Evolutionary conservation across 2,329 filamentous ascomycete species (phyloP).

Genomic region (Fusarium albosuccineum): DNA sequence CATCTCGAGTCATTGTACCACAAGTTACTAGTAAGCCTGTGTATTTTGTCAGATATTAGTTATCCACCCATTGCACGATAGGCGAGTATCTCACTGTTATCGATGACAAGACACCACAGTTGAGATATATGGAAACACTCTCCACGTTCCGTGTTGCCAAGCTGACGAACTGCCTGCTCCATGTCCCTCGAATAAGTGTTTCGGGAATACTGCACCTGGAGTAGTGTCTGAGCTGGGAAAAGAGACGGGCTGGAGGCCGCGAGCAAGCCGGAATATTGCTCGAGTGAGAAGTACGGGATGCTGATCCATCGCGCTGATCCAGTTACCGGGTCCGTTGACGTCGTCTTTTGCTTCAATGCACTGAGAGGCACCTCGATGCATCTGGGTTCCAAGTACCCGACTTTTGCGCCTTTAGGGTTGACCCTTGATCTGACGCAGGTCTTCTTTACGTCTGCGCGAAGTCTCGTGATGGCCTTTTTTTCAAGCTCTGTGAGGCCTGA

Average conservation of each 20-base stretch:
- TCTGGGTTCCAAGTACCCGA: slow-evolving; percentile 58
- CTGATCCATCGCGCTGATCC: slow-evolving; percentile 56
- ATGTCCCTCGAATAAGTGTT: slow-evolving; percentile 57
- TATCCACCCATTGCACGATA: background rate
- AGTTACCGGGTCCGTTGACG: slow-evolving; percentile 18
- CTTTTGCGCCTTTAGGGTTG: slow-evolving; percentile 54
- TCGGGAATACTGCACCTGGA: slow-evolving; percentile 59
- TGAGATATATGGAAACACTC: slow-evolving; percentile 63
- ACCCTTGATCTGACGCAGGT: slow-evolving; percentile 53
- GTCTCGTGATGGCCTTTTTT: slow-evolving; percentile 51
- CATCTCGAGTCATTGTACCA: slow-evolving; percentile 51
- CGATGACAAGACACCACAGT: slow-evolving; percentile 61
- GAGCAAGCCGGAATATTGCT: slow-evolving; percentile 57
- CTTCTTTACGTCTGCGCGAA: slow-evolving; percentile 55
- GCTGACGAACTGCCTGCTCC: slow-evolving; percentile 60
- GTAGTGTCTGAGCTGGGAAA: slow-evolving; percentile 59
- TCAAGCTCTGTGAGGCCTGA: slow-evolving; percentile 52
- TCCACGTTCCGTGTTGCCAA: slow-evolving; percentile 50
- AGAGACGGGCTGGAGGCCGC: slow-evolving; percentile 48
- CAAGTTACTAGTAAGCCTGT: slow-evolving; percentile 58
- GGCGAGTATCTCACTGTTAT: slow-evolving; percentile 52
- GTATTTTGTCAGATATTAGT: slow-evolving; percentile 13
- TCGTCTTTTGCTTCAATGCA: slow-evolving; percentile 36
- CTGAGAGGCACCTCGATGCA: slow-evolving; percentile 54
- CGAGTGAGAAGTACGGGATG: slow-evolving; percentile 62